Percentiles rank a stretch among this genome's conserved stretches.
These are phyloP conservation scores for Ogataea dorogensis DNA, from an alignment of 805 yeast genomes.

Conservation along the genomic window DNA sequence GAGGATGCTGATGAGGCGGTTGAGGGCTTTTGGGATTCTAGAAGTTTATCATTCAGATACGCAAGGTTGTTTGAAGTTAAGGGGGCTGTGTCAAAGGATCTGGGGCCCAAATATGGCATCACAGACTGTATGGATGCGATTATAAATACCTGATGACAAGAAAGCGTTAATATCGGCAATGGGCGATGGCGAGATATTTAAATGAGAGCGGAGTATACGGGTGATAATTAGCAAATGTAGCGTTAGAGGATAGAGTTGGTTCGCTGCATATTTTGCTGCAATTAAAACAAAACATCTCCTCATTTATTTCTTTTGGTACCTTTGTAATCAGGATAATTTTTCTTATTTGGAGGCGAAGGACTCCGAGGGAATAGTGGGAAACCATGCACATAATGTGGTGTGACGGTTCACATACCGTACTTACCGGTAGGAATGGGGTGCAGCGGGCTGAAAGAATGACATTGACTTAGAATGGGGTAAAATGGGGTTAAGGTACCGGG, in stretches of 20 bases:
- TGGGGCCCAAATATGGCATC: slow-evolving; percentile 39
- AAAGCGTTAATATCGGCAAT: neutral
- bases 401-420: slow-evolving; percentile 4
- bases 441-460: too few relatives aligned
- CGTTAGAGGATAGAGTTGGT: slow-evolving; percentile 6
- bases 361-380: neutral
- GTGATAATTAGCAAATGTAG: slow-evolving; percentile 8
- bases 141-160: neutral
- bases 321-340: slow-evolving; percentile 3
- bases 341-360: neutral
- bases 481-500: neutral
- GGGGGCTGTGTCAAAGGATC: slow-evolving; percentile 36
- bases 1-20: slow-evolving; percentile 17
- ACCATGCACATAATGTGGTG: too few relatives aligned
- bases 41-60: slow-evolving; percentile 27
- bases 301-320: slow-evolving; percentile 9
- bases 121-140: neutral
- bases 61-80: slow-evolving; percentile 33
- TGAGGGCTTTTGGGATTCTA: slow-evolving; percentile 12
- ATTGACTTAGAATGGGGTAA: neutral
- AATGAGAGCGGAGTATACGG: slow-evolving; percentile 3
- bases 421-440: slow-evolving; percentile 2
- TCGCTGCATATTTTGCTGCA: slow-evolving; percentile 9
- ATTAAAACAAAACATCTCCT: slow-evolving; percentile 10
- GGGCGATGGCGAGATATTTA: slow-evolving; percentile 6